Evolutionary conservation across 345 rosid species (phyloP), one percentile per base, ranked within the genome.

Genomic region (Eutrema heterophyllum): DNA sequence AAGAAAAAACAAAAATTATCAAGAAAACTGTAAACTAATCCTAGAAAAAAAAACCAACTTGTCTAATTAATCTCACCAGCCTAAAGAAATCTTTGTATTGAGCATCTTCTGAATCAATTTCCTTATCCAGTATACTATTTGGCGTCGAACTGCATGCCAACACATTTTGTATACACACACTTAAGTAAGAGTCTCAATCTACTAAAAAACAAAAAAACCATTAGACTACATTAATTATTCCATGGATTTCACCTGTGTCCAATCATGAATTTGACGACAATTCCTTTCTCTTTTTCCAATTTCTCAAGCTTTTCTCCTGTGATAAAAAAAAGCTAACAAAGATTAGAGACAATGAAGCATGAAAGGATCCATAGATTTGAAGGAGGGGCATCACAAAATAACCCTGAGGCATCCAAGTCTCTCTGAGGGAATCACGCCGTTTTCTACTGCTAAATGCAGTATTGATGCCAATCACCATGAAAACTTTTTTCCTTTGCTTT

Each of bases 351-450:
- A 75, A 39, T 69, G 33, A 56, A 41, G 46, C 12, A 51, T 70
- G 67, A 36, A 41, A 51, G 40, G 15, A 26, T 33, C n/a, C 40
- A 68, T 5, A 48, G 6, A 54, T 45, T 16, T 71, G 48, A 61
- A 68, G 41, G 39, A 78, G 12, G 51, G 32, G 16, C 21, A 63
- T 64, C 6, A 60, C 18, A 40, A 30, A 15, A 66, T 38, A 67
- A 90, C 98, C 99, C 71, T 85, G 98, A 81, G 99, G 98, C 98
- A 96, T 90, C 99, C 99, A 96, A 69, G 98, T 90, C 70, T 84
- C 94, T 83, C 99, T 80, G 43, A 96, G 83, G 14, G 98, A 92
- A 88, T 92, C 98, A 15, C 96, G 98, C 58, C 99, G 86, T 84
- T 81, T 86, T 80, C 98, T 83, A 79, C 98, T 89, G 64, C 99